phyloP scores from a whole-genome alignment of 345 rosid species.

The Hibiscus syriacus region DNA sequence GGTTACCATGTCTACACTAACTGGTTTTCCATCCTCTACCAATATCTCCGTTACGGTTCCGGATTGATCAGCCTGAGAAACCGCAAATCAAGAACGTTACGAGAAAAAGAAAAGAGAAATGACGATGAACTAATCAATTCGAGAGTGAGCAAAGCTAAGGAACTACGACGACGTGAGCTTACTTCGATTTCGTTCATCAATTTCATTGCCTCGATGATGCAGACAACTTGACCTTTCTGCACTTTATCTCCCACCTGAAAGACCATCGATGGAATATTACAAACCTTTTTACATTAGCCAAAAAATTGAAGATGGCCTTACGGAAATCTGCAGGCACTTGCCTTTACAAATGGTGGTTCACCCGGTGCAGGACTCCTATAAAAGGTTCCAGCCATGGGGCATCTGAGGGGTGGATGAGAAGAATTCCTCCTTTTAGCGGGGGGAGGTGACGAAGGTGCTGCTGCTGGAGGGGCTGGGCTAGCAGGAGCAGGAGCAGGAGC shows the following conservation, averaged over 20 bases:
- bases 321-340: conserved; percentile 11
- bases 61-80: conserved; percentile 76
- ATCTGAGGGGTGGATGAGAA: conserved; percentile 59
- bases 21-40: conserved; percentile 82
- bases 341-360: conserved; percentile 92
- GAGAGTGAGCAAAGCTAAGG: neutral
- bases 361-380: conserved; percentile 82
- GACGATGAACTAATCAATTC: neutral
- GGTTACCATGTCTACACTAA: conserved; percentile 71
- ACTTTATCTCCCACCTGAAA: conserved; percentile 90
- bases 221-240: conserved; percentile 88
- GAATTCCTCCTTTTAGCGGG: conserved; percentile 36
- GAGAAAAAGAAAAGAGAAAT: neutral
- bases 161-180: conserved; percentile 8
- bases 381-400: conserved; percentile 99
- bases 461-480: conserved; percentile 22
- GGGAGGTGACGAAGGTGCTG: conserved; percentile 31
- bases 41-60: conserved; percentile 78
- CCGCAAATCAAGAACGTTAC: neutral
- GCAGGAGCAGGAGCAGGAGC: conserved; percentile 37
- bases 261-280: neutral
- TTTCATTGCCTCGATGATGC: conserved; percentile 98
- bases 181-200: conserved; percentile 99
- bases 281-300: neutral
- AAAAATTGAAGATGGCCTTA: neutral